These are phyloP conservation scores for Cyberlindnera americana DNA, from an alignment of 805 yeast species.

Conservation along the genomic window DNA sequence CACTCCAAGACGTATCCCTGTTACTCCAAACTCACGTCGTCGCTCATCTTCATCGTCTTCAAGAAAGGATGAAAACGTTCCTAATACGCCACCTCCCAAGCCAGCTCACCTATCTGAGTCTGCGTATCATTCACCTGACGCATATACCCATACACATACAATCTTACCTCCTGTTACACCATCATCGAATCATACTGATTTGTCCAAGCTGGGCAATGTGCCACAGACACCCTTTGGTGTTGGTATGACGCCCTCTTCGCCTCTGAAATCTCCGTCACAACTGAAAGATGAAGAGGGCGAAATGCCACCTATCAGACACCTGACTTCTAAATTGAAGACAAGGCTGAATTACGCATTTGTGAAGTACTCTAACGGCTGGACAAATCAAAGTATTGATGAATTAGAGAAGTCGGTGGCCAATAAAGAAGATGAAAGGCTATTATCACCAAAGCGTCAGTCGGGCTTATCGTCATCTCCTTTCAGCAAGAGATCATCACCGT, in stretches of 20 bases:
- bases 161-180: constrained; percentile 25
- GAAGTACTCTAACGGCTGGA: constrained; percentile 34
- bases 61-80: constrained; percentile 7
- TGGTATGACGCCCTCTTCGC: constrained; percentile 12
- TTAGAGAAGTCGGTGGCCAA: constrained; percentile 21
- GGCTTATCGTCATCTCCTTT: constrained; percentile 8
- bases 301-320: constrained; percentile 37
- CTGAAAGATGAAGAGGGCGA: constrained; percentile 21
- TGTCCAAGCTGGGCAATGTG: constrained; percentile 20
- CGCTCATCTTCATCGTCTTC: constrained; percentile 2
- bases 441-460: constrained; percentile 2
- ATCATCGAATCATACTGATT: constrained; percentile 7
- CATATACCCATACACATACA: constrained; percentile 13
- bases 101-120: neutral
- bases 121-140: constrained; percentile 21
- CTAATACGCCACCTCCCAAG: constrained; percentile 24
- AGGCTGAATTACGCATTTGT: constrained; percentile 40
- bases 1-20: constrained; percentile 5
- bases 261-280: constrained; percentile 28
- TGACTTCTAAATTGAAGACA: constrained; percentile 37
- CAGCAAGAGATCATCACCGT: constrained; percentile 7
- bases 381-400: constrained; percentile 28
- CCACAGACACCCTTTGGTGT: constrained; percentile 23
- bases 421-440: constrained; percentile 5
- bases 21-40: constrained; percentile 15